Percentiles rank a stretch among this genome's conserved stretches.
These are phyloP conservation scores for Nannochloris sp. DNA, from an alignment of 139 green algal species.

Conservation along the genomic window DNA sequence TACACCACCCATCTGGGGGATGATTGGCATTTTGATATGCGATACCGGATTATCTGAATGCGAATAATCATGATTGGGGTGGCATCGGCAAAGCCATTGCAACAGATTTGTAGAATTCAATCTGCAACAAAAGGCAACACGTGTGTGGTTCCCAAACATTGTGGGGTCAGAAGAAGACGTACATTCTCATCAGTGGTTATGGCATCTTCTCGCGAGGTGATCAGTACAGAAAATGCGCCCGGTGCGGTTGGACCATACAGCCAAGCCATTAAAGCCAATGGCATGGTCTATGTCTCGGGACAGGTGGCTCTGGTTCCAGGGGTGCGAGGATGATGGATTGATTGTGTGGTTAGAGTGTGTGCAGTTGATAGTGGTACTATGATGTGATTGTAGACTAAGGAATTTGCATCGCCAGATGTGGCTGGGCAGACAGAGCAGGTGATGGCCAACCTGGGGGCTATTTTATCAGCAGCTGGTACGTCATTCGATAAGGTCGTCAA, in stretches of 20 bases:
- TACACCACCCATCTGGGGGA: too few relatives aligned
- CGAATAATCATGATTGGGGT: too few relatives aligned
- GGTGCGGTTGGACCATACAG: conserved; percentile 89
- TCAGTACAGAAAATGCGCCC: conserved; percentile 72
- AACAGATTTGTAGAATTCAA: too few relatives aligned
- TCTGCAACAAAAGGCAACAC: too few relatives aligned
- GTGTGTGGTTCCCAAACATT: too few relatives aligned
- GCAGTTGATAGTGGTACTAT: too few relatives aligned
- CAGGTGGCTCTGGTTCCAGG: conserved; percentile 77
- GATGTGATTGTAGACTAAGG: conserved; percentile 49
- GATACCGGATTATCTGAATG: too few relatives aligned
- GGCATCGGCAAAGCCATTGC: too few relatives aligned
- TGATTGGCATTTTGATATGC: too few relatives aligned
- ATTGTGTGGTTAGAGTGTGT: not conserved
- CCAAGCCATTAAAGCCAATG: conserved; percentile 73
- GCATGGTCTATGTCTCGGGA: conserved; percentile 80
- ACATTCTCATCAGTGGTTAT: not conserved
- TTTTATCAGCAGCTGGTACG: conserved; percentile 75
- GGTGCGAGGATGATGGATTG: conserved; percentile 15
- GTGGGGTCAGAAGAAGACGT: too few relatives aligned
- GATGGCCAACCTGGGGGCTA: conserved; percentile 88
- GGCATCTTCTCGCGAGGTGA: conserved; percentile 21
- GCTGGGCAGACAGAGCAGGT: conserved; percentile 75
- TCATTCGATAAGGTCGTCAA: conserved; percentile 85
- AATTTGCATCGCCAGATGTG: conserved; percentile 67